These are phyloP conservation scores for Wickerhamomyces tratensis DNA, from an alignment of 805 yeast species.

Conservation along the genomic window DNA sequence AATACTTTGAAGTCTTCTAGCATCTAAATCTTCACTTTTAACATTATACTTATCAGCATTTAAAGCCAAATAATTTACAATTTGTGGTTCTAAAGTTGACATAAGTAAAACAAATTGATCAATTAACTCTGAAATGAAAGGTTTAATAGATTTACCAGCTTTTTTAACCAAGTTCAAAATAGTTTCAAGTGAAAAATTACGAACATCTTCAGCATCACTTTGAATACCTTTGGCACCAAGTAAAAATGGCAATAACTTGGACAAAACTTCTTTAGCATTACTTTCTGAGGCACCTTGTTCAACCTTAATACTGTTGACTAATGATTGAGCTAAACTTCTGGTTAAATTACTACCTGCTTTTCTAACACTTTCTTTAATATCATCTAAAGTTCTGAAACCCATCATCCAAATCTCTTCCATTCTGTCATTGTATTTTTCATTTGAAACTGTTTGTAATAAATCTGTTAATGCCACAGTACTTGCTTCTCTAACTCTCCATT, in stretches of 20 bases:
- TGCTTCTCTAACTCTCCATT: conserved; percentile 93
- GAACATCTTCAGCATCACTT: conserved; percentile 81
- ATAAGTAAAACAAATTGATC: conserved; percentile 62
- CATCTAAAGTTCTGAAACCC: conserved; percentile 87
- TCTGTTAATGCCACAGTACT: conserved; percentile 65
- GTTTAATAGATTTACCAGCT: conserved; percentile 48
- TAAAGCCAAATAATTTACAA: conserved; percentile 71
- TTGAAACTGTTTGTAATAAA: conserved; percentile 50
- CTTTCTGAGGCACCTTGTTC: conserved; percentile 29
- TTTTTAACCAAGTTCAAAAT: conserved; percentile 61
- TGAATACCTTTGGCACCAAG: conserved; percentile 71
- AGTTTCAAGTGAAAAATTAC: conserved; percentile 64
- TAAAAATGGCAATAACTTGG: conserved; percentile 65
- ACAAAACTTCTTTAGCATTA: conserved; percentile 37
- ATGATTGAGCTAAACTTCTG: conserved; percentile 49
- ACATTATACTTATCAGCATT: conserved; percentile 86
- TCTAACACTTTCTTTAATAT: conserved; percentile 88
- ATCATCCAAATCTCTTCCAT: conserved; percentile 74
- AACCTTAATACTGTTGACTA: conserved; percentile 47
- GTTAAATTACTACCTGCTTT: conserved; percentile 68
- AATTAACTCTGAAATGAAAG: conserved; percentile 60
- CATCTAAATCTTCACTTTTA: conserved; percentile 63
- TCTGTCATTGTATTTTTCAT: conserved; percentile 36
- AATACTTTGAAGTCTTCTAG: conserved; percentile 61
- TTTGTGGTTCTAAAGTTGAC: conserved; percentile 89